phyloP scores from a whole-genome alignment of 768 basidiomycete species.

The Pleurotus ostreatus region DNA sequence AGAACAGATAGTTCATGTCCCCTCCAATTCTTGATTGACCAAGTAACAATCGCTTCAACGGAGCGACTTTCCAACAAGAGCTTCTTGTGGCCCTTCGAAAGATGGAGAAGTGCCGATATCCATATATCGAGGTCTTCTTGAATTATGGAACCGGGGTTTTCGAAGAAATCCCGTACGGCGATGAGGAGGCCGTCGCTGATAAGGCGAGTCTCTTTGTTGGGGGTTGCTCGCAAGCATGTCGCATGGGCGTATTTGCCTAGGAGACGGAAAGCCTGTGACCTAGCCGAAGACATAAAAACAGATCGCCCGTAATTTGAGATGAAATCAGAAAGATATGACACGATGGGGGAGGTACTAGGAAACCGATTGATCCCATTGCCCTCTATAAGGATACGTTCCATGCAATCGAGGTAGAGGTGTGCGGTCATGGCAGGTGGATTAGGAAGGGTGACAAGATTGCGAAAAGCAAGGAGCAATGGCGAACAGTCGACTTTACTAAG shows the following conservation, averaged over 20 bases:
- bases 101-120: not conserved
- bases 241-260: not conserved
- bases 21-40: slow-evolving; percentile 1
- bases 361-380: not conserved
- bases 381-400: not conserved
- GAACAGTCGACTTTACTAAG: not conserved
- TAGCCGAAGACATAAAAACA: not conserved
- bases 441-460: not conserved
- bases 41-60: not conserved
- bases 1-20: not conserved
- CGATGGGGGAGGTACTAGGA: not conserved
- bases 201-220: not conserved
- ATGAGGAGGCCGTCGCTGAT: slow-evolving; percentile 5
- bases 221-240: not conserved
- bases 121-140: slow-evolving; percentile 9
- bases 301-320: not conserved
- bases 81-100: not conserved
- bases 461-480: not conserved
- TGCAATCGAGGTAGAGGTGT: not conserved
- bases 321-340: not conserved
- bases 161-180: slow-evolving; percentile 1
- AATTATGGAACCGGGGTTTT: slow-evolving; percentile 1
- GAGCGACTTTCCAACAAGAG: not conserved
- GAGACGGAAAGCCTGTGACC: slow-evolving; percentile 5
- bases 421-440: not conserved